Evolutionary conservation across 208 protist species (phyloP).

Genomic region (Zelonia costaricensis): DNA sequence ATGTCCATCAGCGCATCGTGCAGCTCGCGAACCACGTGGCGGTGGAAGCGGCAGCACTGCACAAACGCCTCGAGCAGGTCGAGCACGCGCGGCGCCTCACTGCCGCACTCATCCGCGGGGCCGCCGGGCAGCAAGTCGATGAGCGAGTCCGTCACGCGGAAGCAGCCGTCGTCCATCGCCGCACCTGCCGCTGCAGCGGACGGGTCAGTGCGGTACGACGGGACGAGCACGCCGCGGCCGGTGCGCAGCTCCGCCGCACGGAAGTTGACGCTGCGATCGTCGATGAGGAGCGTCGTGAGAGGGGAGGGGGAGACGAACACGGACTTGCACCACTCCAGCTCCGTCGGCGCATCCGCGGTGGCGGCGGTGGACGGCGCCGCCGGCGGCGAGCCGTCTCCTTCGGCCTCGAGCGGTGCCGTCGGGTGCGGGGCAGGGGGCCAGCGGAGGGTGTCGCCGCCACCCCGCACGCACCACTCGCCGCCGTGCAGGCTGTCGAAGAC

Average conservation of each 20-base stretch:
- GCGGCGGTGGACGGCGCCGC: background rate
- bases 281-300: conserved; percentile 55
- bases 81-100: no score
- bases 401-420: background rate
- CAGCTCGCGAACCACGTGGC: background rate
- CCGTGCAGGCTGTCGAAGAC: conserved; percentile 6
- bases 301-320: conserved; percentile 28
- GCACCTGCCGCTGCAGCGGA: background rate
- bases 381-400: background rate
- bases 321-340: conserved; percentile 33
- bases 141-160: no score
- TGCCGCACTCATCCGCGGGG: no score
- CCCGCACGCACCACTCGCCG: conserved; percentile 10
- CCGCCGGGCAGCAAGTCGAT: no score
- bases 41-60: conserved; percentile 14
- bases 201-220: conserved; percentile 28
- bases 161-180: conserved; percentile 10
- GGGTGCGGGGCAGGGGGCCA: background rate
- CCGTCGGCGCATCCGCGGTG: background rate
- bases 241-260: conserved; percentile 35
- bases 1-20: no score
- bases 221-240: conserved; percentile 43
- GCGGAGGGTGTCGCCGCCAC: background rate
- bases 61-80: conserved; percentile 18
- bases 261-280: conserved; percentile 49